Conservation (phyloP, 2,329 filamentous ascomycete species). For the Penicillium oxalicum region DNA sequence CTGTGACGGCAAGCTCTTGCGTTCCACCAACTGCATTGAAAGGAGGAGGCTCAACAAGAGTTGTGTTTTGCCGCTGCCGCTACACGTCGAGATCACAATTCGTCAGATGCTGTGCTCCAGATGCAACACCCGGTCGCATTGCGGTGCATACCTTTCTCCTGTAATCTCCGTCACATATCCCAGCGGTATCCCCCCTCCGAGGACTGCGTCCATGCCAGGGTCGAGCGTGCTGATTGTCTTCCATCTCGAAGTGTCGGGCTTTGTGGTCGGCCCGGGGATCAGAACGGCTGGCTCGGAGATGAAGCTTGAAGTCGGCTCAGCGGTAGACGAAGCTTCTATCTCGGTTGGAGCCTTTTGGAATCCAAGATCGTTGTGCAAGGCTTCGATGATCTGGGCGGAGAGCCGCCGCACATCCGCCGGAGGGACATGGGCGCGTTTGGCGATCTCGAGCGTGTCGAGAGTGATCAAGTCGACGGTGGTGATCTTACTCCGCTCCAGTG, state of each 20-base stretch:
- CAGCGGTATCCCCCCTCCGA: conserved; percentile 73
- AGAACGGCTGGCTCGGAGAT: conserved; percentile 13
- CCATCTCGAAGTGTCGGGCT: conserved; percentile 39
- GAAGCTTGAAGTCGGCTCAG: conserved; percentile 20
- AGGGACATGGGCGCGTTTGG: conserved; percentile 77
- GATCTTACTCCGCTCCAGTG: conserved; percentile 70
- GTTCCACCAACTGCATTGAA: conserved; percentile 71
- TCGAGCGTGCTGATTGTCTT: conserved; percentile 75
- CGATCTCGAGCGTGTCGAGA: conserved; percentile 73
- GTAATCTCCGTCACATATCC: conserved; percentile 83
- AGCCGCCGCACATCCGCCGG: conserved; percentile 73
- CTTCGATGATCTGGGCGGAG: conserved; percentile 58
- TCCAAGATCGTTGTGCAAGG: conserved; percentile 59
- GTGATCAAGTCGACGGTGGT: conserved; percentile 80
- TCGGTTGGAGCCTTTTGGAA: conserved; percentile 25
- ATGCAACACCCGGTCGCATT: conserved; percentile 7
- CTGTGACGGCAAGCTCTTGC: conserved; percentile 63
- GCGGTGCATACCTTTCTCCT: conserved; percentile 64
- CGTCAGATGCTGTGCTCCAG: conserved; percentile 6
- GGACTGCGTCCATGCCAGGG: conserved; percentile 59
- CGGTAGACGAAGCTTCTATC: conserved; percentile 3
- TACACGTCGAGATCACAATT: conserved; percentile 26
- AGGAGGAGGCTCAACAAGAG: conserved; percentile 80
- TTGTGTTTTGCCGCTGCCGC: conserved; percentile 90
- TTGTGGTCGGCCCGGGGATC: conserved; percentile 23